Evolutionary conservation across 2,329 filamentous ascomycete genomes (phyloP).

Genomic region (Ceratocystis destructans): DNA sequence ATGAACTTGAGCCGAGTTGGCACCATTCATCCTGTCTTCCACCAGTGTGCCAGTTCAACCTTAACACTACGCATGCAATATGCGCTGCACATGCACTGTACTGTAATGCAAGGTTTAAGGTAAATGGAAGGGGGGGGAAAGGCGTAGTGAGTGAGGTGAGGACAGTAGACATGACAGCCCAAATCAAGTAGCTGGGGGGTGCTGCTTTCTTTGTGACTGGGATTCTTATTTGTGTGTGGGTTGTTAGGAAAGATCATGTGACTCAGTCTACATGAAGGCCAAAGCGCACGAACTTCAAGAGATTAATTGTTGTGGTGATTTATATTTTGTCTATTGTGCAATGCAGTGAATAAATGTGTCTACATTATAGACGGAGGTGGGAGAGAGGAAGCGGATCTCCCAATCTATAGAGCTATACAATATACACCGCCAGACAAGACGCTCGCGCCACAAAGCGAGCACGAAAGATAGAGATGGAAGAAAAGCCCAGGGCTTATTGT

Average conservation of each 20-base stretch:
- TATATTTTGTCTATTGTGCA: not conserved
- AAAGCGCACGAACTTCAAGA: not conserved
- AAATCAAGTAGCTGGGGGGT: not conserved
- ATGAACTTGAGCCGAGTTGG: too few relatives aligned
- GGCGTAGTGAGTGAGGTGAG: not conserved
- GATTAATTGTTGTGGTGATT: not conserved
- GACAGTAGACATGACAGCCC: not conserved
- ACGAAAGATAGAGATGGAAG: not conserved
- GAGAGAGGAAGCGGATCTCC: not conserved
- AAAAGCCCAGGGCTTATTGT: not conserved
- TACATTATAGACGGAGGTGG: not conserved
- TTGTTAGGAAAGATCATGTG: not conserved
- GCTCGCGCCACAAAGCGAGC: not conserved
- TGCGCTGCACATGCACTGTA: not conserved
- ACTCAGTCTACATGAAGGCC: not conserved
- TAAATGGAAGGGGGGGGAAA: not conserved
- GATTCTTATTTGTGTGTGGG: not conserved
- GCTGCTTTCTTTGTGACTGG: not conserved
- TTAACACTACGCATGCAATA: not conserved
- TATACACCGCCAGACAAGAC: not conserved
- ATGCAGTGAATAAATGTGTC: not conserved
- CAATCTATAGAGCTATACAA: not conserved
- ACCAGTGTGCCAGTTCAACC: not conserved
- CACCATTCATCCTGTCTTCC: not conserved
- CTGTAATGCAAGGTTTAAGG: not conserved